These are phyloP conservation scores for Dothidotthia symphoricarpi DNA, from an alignment of 2,329 filamentous ascomycete species.

Conservation along the genomic window DNA sequence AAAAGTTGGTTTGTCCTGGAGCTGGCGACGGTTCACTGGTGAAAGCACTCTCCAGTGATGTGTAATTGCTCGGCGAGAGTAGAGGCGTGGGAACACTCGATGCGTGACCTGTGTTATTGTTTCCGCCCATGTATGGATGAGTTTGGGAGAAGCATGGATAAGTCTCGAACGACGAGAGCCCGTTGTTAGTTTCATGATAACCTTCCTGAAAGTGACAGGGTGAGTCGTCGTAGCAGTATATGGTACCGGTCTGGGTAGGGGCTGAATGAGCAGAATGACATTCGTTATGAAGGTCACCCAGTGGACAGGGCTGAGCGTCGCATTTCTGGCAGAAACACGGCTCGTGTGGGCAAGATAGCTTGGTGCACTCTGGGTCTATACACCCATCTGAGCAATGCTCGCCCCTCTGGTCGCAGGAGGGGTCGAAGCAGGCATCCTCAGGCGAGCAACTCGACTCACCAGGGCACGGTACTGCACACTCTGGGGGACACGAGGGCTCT, in stretches of 20 bases:
- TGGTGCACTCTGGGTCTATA: constrained; percentile 37
- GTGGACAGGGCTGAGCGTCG: constrained; percentile 30
- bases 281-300: constrained; percentile 31
- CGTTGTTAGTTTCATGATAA: constrained; percentile 21
- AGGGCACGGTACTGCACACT: constrained; percentile 26
- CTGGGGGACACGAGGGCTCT: constrained; percentile 27
- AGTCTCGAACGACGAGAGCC: constrained; percentile 27
- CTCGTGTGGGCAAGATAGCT: constrained; percentile 29
- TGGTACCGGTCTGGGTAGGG: constrained; percentile 30
- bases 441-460: constrained; percentile 29
- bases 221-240: constrained; percentile 37
- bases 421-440: constrained; percentile 39
- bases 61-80: constrained; percentile 35
- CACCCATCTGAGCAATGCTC: constrained; percentile 33
- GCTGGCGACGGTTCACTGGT: constrained; percentile 28
- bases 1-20: constrained; percentile 15
- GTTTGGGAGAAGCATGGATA: constrained; percentile 33
- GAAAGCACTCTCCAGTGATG: constrained; percentile 32
- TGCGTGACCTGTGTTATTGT: constrained; percentile 21
- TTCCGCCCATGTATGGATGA: constrained; percentile 17
- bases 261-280: constrained; percentile 37
- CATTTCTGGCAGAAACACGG: constrained; percentile 40
- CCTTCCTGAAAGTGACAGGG: constrained; percentile 37
- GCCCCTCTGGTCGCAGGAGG: constrained; percentile 32
- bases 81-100: constrained; percentile 31